Percentiles rank a stretch among this genome's conserved stretches.
Evolutionary conservation across 805 yeast genomes (phyloP).

Genomic region (Kodamaea jinghongensis): DNA sequence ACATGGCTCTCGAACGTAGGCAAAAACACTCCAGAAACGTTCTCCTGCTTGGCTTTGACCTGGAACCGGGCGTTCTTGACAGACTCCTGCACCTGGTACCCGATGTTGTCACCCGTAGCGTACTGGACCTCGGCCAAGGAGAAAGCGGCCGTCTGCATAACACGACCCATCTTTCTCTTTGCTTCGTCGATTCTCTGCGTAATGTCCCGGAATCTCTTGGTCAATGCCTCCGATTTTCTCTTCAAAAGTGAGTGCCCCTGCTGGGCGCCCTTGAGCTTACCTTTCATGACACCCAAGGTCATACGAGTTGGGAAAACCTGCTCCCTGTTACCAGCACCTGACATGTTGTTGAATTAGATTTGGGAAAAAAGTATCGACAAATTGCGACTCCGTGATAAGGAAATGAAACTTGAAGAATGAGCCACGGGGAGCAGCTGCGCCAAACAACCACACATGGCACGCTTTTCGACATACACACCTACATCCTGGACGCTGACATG

Average conservation of each 20-base stretch:
- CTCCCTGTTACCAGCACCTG: constrained; percentile 79
- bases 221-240: constrained; percentile 94
- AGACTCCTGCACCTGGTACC: constrained; percentile 92
- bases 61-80: constrained; percentile 89
- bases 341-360: constrained; percentile 36
- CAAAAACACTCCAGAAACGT: constrained; percentile 91
- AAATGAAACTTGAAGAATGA: too few species aligned
- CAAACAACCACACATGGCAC: background rate
- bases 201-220: constrained; percentile 94
- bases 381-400: background rate
- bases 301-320: constrained; percentile 97
- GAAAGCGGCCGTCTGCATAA: constrained; percentile 97
- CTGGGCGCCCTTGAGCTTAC: constrained; percentile 94
- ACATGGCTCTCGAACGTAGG: constrained; percentile 89
- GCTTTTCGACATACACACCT: too few species aligned
- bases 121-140: constrained; percentile 96
- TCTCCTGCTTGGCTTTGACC: constrained; percentile 89
- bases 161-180: constrained; percentile 95
- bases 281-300: constrained; percentile 94
- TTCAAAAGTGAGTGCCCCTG: constrained; percentile 92
- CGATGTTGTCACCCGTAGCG: constrained; percentile 95
- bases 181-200: constrained; percentile 92
- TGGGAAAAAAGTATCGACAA: background rate
- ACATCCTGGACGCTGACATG: constrained; percentile 23
- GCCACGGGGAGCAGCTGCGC: too few species aligned